phyloP scores from a whole-genome alignment of 2,329 filamentous ascomycete species.

The Colletotrichum caudatum region DNA sequence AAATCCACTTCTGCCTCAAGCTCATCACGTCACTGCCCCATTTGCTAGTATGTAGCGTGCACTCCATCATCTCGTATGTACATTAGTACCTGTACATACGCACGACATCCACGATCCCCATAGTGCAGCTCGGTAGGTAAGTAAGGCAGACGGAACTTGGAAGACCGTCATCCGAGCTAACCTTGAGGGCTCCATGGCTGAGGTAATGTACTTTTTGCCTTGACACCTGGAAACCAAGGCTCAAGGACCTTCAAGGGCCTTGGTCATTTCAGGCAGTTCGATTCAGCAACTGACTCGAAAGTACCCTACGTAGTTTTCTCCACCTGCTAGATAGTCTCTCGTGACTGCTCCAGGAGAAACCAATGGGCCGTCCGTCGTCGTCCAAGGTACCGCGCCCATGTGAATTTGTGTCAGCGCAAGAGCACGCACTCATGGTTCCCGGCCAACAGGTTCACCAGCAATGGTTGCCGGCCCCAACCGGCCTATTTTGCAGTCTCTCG shows the following conservation, averaged over 20 bases:
- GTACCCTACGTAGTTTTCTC: neutral
- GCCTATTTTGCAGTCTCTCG: neutral
- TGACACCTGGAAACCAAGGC: neutral
- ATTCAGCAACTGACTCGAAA: neutral
- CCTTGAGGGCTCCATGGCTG: neutral
- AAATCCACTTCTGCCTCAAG: neutral
- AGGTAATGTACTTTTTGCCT: neutral
- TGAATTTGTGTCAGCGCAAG: too few relatives aligned
- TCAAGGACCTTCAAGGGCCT: neutral
- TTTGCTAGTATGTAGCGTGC: neutral
- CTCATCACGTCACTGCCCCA: neutral
- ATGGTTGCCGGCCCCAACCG: neutral
- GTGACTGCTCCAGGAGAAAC: neutral
- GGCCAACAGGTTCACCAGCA: neutral
- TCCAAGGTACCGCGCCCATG: neutral
- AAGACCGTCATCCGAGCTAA: neutral
- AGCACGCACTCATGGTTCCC: neutral
- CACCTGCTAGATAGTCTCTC: neutral
- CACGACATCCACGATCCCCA: slow-evolving; percentile 5
- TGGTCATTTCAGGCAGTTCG: neutral
- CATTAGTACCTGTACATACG: neutral
- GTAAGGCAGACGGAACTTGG: slow-evolving; percentile 1
- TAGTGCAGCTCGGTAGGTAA: slow-evolving; percentile 1
- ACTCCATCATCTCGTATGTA: neutral
- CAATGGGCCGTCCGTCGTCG: neutral